Conservation (phyloP, 202 grass and related monocot species). For the Eragrostis tef region DNA sequence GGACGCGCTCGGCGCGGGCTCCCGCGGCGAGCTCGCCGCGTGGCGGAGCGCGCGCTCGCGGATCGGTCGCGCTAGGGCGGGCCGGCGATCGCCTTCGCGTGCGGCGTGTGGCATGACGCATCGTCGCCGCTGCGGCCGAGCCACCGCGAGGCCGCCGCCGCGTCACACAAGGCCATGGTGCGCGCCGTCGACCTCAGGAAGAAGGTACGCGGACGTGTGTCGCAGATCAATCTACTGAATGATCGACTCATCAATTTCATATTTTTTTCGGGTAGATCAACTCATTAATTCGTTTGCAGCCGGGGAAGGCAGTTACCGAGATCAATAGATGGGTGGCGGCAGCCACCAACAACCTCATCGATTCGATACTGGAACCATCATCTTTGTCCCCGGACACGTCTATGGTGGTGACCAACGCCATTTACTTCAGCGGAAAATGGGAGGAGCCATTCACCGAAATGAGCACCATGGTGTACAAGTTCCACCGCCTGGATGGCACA, state of each 20-base stretch:
- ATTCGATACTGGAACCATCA: background rate
- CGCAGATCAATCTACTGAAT: too few relatives aligned
- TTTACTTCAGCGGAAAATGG: too few relatives aligned
- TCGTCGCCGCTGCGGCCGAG: background rate
- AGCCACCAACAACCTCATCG: constrained; percentile 1
- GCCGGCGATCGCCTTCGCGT: background rate
- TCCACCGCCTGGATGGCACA: too few relatives aligned
- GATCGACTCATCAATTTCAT: too few relatives aligned
- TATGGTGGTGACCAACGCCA: too few relatives aligned
- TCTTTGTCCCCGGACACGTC: too few relatives aligned
- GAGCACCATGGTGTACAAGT: too few relatives aligned
- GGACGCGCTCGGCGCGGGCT: background rate
- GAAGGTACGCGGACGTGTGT: background rate
- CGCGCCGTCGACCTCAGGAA: constrained; percentile 1
- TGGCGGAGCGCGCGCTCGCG: background rate
- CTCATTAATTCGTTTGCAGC: background rate
- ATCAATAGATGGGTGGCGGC: background rate
- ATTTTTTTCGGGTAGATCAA: too few relatives aligned
- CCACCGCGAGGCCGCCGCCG: background rate
- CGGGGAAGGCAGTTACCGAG: background rate
- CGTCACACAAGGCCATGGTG: background rate
- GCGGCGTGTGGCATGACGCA: too few relatives aligned
- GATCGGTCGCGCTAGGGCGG: background rate
- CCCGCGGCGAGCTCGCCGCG: background rate
- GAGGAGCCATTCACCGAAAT: too few relatives aligned